phyloP scores from a whole-genome alignment of 768 basidiomycete species.

The Lentinula raphanica region DNA sequence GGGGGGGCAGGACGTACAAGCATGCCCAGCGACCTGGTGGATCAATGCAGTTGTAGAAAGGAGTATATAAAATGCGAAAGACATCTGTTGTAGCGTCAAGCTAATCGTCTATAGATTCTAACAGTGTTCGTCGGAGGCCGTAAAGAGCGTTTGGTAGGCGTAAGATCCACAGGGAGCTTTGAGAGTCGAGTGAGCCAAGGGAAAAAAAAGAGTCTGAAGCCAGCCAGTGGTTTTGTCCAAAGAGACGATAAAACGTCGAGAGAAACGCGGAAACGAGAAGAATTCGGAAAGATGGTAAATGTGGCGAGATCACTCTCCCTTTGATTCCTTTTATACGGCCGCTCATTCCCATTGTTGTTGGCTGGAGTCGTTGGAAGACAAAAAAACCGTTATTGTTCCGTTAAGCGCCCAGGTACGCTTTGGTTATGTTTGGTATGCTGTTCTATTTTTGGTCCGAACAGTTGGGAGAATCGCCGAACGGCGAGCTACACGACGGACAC shows the following conservation, averaged over 20 bases:
- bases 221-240: constrained; percentile 7
- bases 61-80: background rate
- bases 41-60: background rate
- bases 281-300: background rate
- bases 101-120: background rate
- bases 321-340: background rate
- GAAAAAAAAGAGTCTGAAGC: background rate
- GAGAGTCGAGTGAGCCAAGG: too few species aligned
- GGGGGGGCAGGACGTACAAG: background rate
- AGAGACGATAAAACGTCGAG: too few species aligned
- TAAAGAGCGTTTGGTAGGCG: background rate
- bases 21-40: background rate
- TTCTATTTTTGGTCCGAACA: too few species aligned
- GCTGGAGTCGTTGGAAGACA: too few species aligned
- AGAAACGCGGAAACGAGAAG: background rate
- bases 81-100: background rate
- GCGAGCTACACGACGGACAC: too few species aligned
- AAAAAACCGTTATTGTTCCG: background rate
- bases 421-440: background rate
- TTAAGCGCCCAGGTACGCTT: background rate
- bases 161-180: background rate
- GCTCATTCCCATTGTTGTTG: background rate
- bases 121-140: background rate
- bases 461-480: too few species aligned
- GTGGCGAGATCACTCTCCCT: background rate